Evolutionary conservation across 1,139 yeast species (phyloP).

Genomic region (Kodamaea ohmeri): DNA sequence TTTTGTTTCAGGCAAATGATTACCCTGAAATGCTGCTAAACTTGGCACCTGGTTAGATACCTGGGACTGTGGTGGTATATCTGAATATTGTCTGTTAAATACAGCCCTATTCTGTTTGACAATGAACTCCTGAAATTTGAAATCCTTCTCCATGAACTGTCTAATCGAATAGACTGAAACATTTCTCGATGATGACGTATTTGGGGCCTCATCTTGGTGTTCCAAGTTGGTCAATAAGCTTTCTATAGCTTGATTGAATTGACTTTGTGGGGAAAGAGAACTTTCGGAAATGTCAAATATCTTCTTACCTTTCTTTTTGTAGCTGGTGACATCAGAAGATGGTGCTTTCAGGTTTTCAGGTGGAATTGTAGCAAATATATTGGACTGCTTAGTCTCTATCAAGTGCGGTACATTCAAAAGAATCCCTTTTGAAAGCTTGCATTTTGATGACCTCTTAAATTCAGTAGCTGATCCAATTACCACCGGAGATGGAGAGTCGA

Average conservation of each 20-base stretch:
- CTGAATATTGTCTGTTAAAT: constrained; percentile 16
- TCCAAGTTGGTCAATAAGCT: constrained; percentile 19
- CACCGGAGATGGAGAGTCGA: constrained; percentile 21
- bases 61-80: neutral
- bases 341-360: neutral
- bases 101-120: constrained; percentile 20
- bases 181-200: constrained; percentile 27
- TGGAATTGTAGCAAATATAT: constrained; percentile 14
- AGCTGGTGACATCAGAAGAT: neutral
- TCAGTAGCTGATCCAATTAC: constrained; percentile 49
- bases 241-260: constrained; percentile 26
- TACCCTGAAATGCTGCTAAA: no score
- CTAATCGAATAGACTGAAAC: constrained; percentile 48
- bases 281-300: constrained; percentile 19
- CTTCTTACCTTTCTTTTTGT: constrained; percentile 19
- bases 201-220: constrained; percentile 29
- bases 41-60: no score
- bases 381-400: constrained; percentile 35
- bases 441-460: constrained; percentile 43
- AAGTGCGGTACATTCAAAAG: constrained; percentile 41
- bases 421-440: constrained; percentile 49
- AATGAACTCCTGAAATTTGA: constrained; percentile 37
- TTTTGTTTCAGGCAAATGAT: no score
- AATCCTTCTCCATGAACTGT: constrained; percentile 53
- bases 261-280: constrained; percentile 29